Base-by-base conservation (phyloP, 2,329 filamentous ascomycete genomes). In the Ceratocystis smalleyi region DNA sequence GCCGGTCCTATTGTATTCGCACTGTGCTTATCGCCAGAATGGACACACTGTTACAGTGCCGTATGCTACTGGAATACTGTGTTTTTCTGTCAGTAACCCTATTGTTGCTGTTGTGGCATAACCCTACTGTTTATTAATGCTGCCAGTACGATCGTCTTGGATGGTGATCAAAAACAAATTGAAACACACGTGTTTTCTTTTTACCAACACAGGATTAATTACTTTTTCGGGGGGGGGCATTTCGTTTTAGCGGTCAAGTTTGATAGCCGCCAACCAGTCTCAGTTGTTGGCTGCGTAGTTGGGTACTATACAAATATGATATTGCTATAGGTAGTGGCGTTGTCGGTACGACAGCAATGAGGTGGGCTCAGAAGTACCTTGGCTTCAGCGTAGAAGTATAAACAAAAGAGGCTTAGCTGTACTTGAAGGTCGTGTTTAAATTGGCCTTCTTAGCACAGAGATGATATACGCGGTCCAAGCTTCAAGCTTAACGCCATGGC, bases 201-300 rank as follows among this genome's bases (percentile, higher is more conserved):
- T 15, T 40, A 10, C 12, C 12, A 15, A 40, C 35, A 40, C 3
- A 40, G 1, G 35, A 40, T 15, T 7, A 35, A 8, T 8, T 35
- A 1, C 7, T 35, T 10, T 35, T 3, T 35, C 10, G 24, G 24
- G 24, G 24, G 24, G 24, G 24, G 24, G 24, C 2, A 32, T 35
- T 57, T 2, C 19, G 54, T 57, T 57, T 57, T 57, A 57, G 54
- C 54, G 54, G 54, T 17, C 12, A n/a, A 35, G 54, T 57, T 57
- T 57, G 27, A 57, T 57, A 35, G 54, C 15, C 27, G 30, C 27
- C 17, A 5, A 6, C 5, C 10, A 15, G 35, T 40, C 35, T 40
- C 10, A 40, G 35, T 40, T 40, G 12, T 40, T 40, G 35, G 8
- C 35, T 40, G 35, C 35, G 12, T 40, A 40, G 35, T 40, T 40